phyloP scores from a whole-genome alignment of 345 rosid species.

The Rhodomyrtus tomentosa region DNA sequence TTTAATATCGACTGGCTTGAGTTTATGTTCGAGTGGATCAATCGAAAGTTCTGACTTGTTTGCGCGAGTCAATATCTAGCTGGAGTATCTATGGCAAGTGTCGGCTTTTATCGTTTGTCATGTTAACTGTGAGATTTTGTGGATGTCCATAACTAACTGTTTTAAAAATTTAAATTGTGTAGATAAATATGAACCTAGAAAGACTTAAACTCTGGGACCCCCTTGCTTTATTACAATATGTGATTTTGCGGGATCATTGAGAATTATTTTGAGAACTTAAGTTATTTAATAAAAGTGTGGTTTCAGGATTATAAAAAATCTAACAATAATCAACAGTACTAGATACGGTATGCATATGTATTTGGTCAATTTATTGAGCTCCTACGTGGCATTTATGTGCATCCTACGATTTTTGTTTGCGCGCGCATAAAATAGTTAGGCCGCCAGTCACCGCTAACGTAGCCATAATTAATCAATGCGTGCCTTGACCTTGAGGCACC shows the following conservation, averaged over 20 bases:
- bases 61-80: no score
- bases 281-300: background rate
- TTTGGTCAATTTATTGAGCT: background rate
- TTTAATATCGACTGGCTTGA: background rate
- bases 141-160: no score
- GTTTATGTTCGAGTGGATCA: background rate
- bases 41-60: no score
- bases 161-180: no score
- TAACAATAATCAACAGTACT: background rate
- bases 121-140: no score
- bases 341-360: background rate
- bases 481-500: background rate
- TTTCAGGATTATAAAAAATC: background rate
- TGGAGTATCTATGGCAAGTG: no score
- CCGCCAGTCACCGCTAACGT: background rate
- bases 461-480: background rate
- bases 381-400: background rate
- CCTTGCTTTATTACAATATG: fast-evolving
- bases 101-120: no score
- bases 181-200: background rate
- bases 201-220: fast-evolving
- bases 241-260: fast-evolving
- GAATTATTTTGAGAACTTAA: background rate
- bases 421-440: background rate
- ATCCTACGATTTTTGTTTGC: background rate